These are phyloP conservation scores for Vigna hirtella DNA, from an alignment of 306 rosid genomes.

Conservation along the genomic window DNA sequence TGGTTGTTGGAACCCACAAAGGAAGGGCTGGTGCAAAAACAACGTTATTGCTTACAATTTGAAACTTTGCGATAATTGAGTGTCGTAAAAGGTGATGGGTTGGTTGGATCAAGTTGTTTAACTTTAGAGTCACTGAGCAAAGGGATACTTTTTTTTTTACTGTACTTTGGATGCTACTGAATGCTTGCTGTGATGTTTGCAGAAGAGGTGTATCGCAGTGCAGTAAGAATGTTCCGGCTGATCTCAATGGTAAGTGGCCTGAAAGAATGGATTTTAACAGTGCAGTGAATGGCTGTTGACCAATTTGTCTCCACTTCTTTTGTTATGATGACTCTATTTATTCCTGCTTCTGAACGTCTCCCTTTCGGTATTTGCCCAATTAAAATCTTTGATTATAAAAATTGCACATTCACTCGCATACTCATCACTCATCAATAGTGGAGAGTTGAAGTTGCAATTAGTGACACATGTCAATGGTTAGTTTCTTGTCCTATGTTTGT, in stretches of 20 bases:
- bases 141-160: not conserved
- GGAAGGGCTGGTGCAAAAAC: not conserved
- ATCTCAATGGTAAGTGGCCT: constrained; percentile 50
- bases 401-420: constrained; percentile 20
- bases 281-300: not conserved
- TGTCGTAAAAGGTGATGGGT: not conserved
- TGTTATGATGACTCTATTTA: not conserved
- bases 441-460: constrained; percentile 2
- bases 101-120: constrained; percentile 11
- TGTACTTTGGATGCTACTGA: not conserved
- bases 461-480: not conserved
- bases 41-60: not conserved
- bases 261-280: not conserved
- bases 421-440: not conserved
- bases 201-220: constrained; percentile 52
- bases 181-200: constrained; percentile 44
- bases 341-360: not conserved
- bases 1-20: not conserved
- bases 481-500: not conserved
- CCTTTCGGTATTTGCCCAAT: constrained; percentile 20
- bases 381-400: constrained; percentile 16
- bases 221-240: constrained; percentile 35
- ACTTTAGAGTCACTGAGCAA: not conserved
- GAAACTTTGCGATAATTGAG: constrained; percentile 13
- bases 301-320: constrained; percentile 1